phyloP scores from a whole-genome alignment of 169 alveolate species.

The Besnoitia besnoiti region DNA sequence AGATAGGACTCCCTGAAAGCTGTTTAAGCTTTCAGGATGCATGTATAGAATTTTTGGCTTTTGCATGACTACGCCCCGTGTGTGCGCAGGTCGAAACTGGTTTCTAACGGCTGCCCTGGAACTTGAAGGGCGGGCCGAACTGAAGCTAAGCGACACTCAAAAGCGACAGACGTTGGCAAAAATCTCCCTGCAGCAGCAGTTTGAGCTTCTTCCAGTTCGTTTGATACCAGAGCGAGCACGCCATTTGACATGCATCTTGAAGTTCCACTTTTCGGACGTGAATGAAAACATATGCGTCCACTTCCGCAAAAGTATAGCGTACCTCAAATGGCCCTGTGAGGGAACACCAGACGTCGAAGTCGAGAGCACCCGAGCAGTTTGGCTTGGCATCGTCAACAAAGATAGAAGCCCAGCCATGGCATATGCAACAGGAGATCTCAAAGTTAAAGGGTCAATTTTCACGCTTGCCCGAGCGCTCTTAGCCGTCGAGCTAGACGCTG shows the following conservation, averaged over 20 bases:
- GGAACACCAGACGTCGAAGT: constrained; percentile 27
- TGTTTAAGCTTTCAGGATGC: too few species aligned
- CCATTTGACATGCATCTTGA: neutral
- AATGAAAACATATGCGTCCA: constrained; percentile 41
- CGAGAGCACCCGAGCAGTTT: constrained; percentile 3
- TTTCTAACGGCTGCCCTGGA: constrained; percentile 55
- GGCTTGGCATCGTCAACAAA: constrained; percentile 38
- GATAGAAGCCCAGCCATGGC: constrained; percentile 40
- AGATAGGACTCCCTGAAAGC: too few species aligned
- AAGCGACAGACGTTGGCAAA: constrained; percentile 40
- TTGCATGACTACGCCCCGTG: neutral
- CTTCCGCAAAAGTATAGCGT: constrained; percentile 34
- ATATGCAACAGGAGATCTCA: constrained; percentile 36
- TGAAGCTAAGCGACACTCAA: constrained; percentile 35
- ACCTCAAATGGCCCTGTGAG: constrained; percentile 24
- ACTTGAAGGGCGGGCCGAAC: constrained; percentile 27
- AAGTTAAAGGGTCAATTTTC: constrained; percentile 26
- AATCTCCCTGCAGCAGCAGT: constrained; percentile 40
- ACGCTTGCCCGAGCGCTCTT: constrained; percentile 34
- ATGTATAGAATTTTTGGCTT: too few species aligned
- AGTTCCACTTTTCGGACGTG: neutral
- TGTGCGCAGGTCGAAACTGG: constrained; percentile 56
- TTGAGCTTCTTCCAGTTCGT: constrained; percentile 38
- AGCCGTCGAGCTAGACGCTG: constrained; percentile 32
- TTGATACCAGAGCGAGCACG: constrained; percentile 45